These are phyloP conservation scores for Cubamyces lactineus DNA, from an alignment of 768 basidiomycete genomes.

Conservation along the genomic window DNA sequence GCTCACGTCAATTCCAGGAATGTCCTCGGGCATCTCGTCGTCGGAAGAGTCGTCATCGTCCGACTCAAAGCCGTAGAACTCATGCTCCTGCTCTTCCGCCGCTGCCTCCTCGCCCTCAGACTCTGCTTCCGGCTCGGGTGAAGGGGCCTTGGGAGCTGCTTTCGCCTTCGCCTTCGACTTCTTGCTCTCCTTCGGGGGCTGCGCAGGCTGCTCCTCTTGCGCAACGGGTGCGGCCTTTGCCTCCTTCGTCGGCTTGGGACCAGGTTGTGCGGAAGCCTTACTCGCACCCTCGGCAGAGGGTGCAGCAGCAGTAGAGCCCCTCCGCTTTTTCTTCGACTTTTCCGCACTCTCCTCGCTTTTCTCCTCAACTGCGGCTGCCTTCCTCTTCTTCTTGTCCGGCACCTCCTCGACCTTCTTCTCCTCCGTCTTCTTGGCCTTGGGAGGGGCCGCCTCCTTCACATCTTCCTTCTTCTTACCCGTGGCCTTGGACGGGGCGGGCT, in stretches of 20 bases:
- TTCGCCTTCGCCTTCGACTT: constrained; percentile 21
- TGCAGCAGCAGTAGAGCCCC: constrained; percentile 4
- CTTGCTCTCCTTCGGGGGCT: constrained; percentile 8
- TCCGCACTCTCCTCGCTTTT: constrained; percentile 2
- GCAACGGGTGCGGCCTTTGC: neutral
- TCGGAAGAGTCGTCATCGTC: constrained; percentile 78
- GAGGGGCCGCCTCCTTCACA: neutral
- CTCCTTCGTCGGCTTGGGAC: constrained; percentile 12
- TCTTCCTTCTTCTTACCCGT: constrained; percentile 9
- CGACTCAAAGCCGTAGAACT: constrained; percentile 75
- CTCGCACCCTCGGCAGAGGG: neutral
- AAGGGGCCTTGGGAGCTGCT: constrained; percentile 10
- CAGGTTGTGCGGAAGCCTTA: neutral
- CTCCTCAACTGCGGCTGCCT: constrained; percentile 1
- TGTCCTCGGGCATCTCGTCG: constrained; percentile 66
- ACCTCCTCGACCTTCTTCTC: constrained; percentile 20
- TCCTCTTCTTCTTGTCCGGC: constrained; percentile 15
- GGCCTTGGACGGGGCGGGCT: neutral
- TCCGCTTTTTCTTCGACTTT: constrained; percentile 14
- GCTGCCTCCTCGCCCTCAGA: constrained; percentile 15
- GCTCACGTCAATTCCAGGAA: constrained; percentile 60
- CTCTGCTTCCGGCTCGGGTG: constrained; percentile 16
- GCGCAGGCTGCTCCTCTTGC: neutral
- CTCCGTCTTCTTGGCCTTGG: constrained; percentile 22
- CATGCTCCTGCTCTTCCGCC: constrained; percentile 40